These are phyloP conservation scores for Solanum pimpinellifolium DNA, from an alignment of 257 asterid species.

Conservation along the genomic window DNA sequence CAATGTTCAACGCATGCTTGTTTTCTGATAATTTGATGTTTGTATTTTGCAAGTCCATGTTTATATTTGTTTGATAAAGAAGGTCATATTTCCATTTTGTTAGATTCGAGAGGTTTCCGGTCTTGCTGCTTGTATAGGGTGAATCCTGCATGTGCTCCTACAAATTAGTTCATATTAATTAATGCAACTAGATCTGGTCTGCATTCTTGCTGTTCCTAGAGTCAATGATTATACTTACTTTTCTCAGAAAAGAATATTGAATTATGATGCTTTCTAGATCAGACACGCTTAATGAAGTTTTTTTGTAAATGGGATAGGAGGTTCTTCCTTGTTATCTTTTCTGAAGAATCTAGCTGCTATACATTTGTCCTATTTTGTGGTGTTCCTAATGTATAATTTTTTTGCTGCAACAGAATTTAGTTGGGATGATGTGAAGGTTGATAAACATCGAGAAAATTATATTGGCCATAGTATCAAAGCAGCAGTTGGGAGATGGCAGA, in stretches of 20 bases:
- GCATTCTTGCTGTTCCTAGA: neutral
- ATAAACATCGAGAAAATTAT: constrained; percentile 90
- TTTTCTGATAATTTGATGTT: neutral
- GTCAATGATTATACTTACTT: too few species aligned
- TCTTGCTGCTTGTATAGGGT: neutral
- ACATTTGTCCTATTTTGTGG: neutral
- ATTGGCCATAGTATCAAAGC: constrained; percentile 95
- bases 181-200: neutral
- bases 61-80: neutral
- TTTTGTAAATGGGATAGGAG: neutral
- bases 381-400: neutral
- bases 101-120: neutral
- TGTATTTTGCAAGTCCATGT: neutral
- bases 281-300: neutral
- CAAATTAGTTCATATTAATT: neutral
- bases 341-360: neutral
- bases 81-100: neutral
- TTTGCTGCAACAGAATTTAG: constrained; percentile 59
- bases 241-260: neutral
- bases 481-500: constrained; percentile 99
- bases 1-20: neutral
- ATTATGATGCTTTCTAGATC: neutral
- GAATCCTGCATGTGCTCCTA: neutral
- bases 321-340: neutral
- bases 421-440: constrained; percentile 98